phyloP scores from a whole-genome alignment of 192 early-diverging fungal species.

The Linnemannia schmuckeri region DNA sequence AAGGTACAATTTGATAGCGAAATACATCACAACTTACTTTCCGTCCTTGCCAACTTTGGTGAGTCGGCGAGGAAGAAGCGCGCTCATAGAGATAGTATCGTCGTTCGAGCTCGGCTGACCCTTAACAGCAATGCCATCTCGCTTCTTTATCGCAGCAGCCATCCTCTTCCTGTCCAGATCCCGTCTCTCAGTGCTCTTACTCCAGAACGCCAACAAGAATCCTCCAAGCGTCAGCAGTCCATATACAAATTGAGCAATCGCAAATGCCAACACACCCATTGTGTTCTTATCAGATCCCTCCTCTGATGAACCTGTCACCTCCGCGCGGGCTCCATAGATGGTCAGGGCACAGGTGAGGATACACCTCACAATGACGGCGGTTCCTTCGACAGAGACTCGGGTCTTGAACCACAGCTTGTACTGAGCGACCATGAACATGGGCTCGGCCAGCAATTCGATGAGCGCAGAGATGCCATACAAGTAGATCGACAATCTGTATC shows the following conservation, averaged over 20 bases:
- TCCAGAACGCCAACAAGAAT: slow-evolving; percentile 60
- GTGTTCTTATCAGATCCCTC: slow-evolving; percentile 52
- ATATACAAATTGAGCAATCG: slow-evolving; percentile 84
- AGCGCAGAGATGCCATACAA: slow-evolving; percentile 83
- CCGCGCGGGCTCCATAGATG: slow-evolving; percentile 58
- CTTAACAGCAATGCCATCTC: slow-evolving; percentile 1
- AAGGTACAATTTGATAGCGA: background rate
- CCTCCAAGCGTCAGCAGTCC: slow-evolving; percentile 68
- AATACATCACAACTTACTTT: slow-evolving; percentile 28
- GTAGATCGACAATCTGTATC: slow-evolving; percentile 67
- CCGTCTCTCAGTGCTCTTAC: slow-evolving; percentile 33
- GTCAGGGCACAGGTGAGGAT: slow-evolving; percentile 74
- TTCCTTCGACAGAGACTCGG: slow-evolving; percentile 86
- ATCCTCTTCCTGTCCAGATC: slow-evolving; percentile 14
- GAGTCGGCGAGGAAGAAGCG: slow-evolving; percentile 54
- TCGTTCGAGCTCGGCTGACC: slow-evolving; percentile 18
- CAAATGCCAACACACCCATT: slow-evolving; percentile 82
- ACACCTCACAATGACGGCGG: slow-evolving; percentile 83
- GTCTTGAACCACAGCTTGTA: slow-evolving; percentile 80
- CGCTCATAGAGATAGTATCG: slow-evolving; percentile 37
- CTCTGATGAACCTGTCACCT: slow-evolving; percentile 19
- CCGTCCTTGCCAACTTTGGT: slow-evolving; percentile 39
- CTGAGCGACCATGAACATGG: slow-evolving; percentile 83
- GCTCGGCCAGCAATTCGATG: slow-evolving; percentile 88
- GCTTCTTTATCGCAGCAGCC: slow-evolving; percentile 18